Base-by-base conservation (phyloP, 2,329 filamentous ascomycete species). In the Xylaria sp. region DNA sequence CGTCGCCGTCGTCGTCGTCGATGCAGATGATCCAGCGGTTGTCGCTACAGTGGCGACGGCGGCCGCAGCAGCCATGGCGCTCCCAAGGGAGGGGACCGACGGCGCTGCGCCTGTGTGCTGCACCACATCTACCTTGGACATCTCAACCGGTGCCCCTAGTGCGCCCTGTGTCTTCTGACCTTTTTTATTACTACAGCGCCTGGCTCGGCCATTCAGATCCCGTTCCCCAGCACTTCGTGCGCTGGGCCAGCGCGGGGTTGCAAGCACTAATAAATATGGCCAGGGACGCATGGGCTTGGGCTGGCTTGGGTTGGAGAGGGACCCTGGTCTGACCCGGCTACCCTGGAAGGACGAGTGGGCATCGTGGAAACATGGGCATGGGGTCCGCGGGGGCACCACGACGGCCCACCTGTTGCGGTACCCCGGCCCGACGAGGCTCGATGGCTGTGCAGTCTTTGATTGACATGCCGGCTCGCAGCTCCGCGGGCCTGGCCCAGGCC, bases 151-250 rank as follows among this genome's bases (percentile, higher is more conserved):
- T 72, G 73, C 72, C 57, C 69, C 65, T 72, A 65, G 20, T 69
- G 67, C 69, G 55, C 66, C 70, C 68, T 69, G 71, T 73, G 72
- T 77, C 74, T 73, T 76, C 73, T 76, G 74, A 76, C 73, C 74
- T 69, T 62, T 66, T 57, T 47, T 63, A 61, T 49, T 66, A 57
- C 51, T 64, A 60, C 50, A 65, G 71, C 70, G 68, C 69, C 67
- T 75, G 63, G 69, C 71, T 74, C 75, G 76, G 76, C 76, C 76
- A 77, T 77, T 77, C 75, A 78, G 69, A 76, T 77, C 74, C 74
- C 76, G 74, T 74, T 70, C 73, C 69, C 69, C 63, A 67, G 66
- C 70, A 66, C 68, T 71, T 49, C 53, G 42, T 13, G 55, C 39
- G 62, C 61, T 65, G 63, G 70, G 69, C 61, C 68, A 68, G 74